These are phyloP conservation scores for Zymoseptoria ardabiliae DNA, from an alignment of 2,329 filamentous ascomycete genomes.

Conservation along the genomic window DNA sequence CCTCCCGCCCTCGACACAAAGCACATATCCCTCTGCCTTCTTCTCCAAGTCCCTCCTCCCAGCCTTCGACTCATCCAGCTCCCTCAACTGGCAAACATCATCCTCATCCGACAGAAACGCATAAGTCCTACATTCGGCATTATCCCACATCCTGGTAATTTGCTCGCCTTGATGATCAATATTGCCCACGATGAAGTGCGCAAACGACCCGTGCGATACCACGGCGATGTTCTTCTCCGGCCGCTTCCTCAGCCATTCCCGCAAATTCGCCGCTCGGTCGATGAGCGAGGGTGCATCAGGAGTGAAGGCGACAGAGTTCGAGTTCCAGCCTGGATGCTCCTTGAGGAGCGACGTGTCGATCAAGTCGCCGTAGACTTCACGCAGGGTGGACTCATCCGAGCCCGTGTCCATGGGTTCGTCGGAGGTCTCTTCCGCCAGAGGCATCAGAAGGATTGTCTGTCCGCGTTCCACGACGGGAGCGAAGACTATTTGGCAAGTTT, in stretches of 20 bases:
- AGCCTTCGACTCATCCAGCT: conserved; percentile 9
- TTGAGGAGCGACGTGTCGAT: conserved; percentile 50
- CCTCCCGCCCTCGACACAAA: not conserved
- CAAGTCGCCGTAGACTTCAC: conserved; percentile 9
- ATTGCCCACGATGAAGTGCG: conserved; percentile 16
- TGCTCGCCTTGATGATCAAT: conserved; percentile 12
- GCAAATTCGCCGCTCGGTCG: conserved; percentile 9
- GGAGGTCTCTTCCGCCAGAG: conserved; percentile 14
- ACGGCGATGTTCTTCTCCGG: conserved; percentile 18
- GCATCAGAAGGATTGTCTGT: conserved; percentile 12
- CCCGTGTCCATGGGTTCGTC: conserved; percentile 19
- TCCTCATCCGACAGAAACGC: conserved; percentile 8
- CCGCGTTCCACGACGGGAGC: conserved; percentile 32
- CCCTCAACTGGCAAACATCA: conserved; percentile 6
- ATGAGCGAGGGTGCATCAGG: conserved; percentile 1
- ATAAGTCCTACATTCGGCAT: conserved; percentile 17
- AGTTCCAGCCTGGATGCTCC: conserved; percentile 39
- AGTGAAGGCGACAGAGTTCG: conserved; percentile 10
- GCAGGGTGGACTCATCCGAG: conserved; percentile 1
- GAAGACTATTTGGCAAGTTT: conserved; percentile 17
- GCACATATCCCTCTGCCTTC: not conserved
- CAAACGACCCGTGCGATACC: conserved; percentile 17
- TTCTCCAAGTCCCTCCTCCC: conserved; percentile 5
- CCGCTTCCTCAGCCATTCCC: conserved; percentile 6
- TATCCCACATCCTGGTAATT: conserved; percentile 13